Conservation (phyloP, 345 rosid genomes). For the Capsella bursapastoris region DNA sequence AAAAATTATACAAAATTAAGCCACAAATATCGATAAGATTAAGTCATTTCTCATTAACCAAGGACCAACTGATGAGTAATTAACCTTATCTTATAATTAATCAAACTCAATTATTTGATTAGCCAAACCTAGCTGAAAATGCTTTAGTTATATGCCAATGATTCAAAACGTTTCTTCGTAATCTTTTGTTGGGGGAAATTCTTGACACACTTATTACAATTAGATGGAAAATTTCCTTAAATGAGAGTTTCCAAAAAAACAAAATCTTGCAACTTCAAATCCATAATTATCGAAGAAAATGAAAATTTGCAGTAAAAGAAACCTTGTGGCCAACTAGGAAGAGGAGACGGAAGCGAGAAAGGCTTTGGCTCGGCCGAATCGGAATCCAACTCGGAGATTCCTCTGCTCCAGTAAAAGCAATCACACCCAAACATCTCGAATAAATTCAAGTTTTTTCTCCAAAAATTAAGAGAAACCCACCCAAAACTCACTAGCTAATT, state of each 20-base stretch:
- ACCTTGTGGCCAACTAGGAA: constrained; percentile 81
- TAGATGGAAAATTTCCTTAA: not conserved
- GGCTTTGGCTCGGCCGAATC: constrained; percentile 48
- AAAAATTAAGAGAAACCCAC: constrained; percentile 42
- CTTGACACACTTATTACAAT: not conserved
- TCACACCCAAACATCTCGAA: constrained; percentile 67
- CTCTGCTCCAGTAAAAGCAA: constrained; percentile 59
- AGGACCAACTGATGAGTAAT: constrained; percentile 1
- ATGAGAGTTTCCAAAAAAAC: not conserved
- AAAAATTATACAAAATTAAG: constrained; percentile 8
- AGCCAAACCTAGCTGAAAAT: not conserved
- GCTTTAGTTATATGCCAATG: not conserved
- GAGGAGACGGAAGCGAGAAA: constrained; percentile 68
- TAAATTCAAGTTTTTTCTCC: constrained; percentile 9
- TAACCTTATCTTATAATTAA: constrained; percentile 27
- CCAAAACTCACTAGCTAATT: constrained; percentile 48
- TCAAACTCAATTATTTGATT: constrained; percentile 16
- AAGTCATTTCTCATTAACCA: constrained; percentile 7
- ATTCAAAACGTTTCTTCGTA: not conserved
- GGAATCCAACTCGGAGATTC: constrained; percentile 33
- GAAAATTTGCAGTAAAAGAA: constrained; percentile 28
- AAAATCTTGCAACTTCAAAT: constrained; percentile 2
- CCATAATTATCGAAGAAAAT: not conserved
- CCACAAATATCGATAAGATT: constrained; percentile 17
- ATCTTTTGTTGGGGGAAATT: not conserved